A percentile compares a stretch with the other conserved stretches of the same genome.
These are phyloP conservation scores for Saccharomycopsis olivae DNA, from an alignment of 805 yeast genomes.

Conservation along the genomic window DNA sequence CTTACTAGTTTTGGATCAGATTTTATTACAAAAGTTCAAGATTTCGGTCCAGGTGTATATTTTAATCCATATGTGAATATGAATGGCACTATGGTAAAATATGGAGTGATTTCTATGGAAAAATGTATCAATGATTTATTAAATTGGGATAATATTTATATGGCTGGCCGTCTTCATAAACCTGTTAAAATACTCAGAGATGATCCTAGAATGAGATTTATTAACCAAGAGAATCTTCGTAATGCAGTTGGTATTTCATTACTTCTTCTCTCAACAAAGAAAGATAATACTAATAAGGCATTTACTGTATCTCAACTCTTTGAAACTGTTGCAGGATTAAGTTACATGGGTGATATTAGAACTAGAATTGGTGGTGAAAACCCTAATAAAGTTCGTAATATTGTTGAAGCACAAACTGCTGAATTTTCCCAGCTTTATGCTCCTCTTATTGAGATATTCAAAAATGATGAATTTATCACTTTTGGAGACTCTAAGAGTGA, in stretches of 20 bases:
- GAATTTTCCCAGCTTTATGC: slow-evolving; percentile 63
- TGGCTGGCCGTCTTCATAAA: slow-evolving; percentile 90
- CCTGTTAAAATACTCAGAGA: slow-evolving; percentile 74
- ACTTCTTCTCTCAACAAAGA: slow-evolving; percentile 31
- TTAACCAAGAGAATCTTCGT: slow-evolving; percentile 67
- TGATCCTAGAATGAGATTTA: slow-evolving; percentile 48
- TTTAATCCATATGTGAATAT: slow-evolving; percentile 82
- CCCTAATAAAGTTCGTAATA: slow-evolving; percentile 78
- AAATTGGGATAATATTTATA: slow-evolving; percentile 78
- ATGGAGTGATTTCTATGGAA: slow-evolving; percentile 70
- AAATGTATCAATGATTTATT: slow-evolving; percentile 55
- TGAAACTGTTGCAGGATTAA: slow-evolving; percentile 64
- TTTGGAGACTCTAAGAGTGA: slow-evolving; percentile 18
- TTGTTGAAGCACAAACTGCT: slow-evolving; percentile 64
- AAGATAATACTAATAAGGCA: slow-evolving; percentile 11
- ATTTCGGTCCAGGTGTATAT: slow-evolving; percentile 81
- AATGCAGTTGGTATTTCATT: slow-evolving; percentile 67
- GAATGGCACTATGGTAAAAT: slow-evolving; percentile 52
- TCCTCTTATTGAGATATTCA: slow-evolving; percentile 44
- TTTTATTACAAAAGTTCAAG: slow-evolving; percentile 47
- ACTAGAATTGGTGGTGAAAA: slow-evolving; percentile 83
- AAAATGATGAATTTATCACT: slow-evolving; percentile 23
- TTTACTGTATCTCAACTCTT: slow-evolving; percentile 61
- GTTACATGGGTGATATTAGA: slow-evolving; percentile 87
- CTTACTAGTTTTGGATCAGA: slow-evolving; percentile 50